Percentiles rank a stretch among this genome's conserved stretches.
Conservation (phyloP, 768 basidiomycete genomes). For the Tricholoma saponaceum region DNA sequence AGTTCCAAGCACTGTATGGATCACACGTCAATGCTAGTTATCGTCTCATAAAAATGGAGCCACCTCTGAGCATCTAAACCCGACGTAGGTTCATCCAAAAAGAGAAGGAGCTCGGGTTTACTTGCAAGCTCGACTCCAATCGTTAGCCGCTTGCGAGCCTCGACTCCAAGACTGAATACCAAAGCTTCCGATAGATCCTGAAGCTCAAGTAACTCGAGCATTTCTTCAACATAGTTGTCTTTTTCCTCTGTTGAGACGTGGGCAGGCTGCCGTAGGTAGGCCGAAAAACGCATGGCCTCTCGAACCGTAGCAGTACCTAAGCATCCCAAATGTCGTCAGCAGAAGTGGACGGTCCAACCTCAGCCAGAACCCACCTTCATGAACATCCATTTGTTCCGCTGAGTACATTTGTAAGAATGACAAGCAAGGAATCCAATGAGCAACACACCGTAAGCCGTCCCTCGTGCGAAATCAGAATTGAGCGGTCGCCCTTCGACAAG, state of each 20-base stretch:
- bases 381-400: slow-evolving; percentile 85
- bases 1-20: slow-evolving; percentile 63
- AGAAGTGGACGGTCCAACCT: not conserved
- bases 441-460: slow-evolving; percentile 70
- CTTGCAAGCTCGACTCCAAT: slow-evolving; percentile 91
- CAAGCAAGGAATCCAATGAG: slow-evolving; percentile 14
- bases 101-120: slow-evolving; percentile 75
- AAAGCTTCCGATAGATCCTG: slow-evolving; percentile 82
- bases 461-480: slow-evolving; percentile 49
- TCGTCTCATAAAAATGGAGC: slow-evolving; percentile 34
- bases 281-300: slow-evolving; percentile 83
- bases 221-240: slow-evolving; percentile 75
- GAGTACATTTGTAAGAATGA: slow-evolving; percentile 18
- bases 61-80: slow-evolving; percentile 43
- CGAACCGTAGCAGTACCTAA: slow-evolving; percentile 70
- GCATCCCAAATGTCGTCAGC: not conserved
- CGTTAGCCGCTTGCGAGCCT: slow-evolving; percentile 80
- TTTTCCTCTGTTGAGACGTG: slow-evolving; percentile 68
- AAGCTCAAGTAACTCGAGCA: slow-evolving; percentile 79
- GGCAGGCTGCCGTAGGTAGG: slow-evolving; percentile 76
- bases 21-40: slow-evolving; percentile 12
- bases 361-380: slow-evolving; percentile 42
- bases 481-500: slow-evolving; percentile 64
- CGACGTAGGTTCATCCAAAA: slow-evolving; percentile 53
- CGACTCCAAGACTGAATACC: slow-evolving; percentile 63